These are phyloP conservation scores for Hanseniaspora uvarum DNA, from an alignment of 1,139 yeast genomes.

Conservation along the genomic window DNA sequence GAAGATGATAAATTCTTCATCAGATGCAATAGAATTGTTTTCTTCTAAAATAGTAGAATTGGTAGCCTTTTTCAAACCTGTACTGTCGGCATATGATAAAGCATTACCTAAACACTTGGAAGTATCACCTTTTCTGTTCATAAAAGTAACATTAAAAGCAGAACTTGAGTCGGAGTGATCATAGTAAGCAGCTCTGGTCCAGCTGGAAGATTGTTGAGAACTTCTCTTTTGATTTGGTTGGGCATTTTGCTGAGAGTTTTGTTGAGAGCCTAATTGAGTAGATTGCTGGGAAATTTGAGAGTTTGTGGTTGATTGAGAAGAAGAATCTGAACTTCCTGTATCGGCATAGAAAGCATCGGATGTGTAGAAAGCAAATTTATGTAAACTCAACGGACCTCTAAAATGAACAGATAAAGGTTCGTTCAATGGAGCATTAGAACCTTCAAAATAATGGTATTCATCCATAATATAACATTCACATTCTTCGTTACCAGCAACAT, in stretches of 20 bases:
- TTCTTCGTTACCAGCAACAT: constrained; percentile 37
- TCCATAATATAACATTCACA: constrained; percentile 44
- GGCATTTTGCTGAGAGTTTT: neutral
- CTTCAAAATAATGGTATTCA: constrained; percentile 38
- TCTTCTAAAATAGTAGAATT: constrained; percentile 43
- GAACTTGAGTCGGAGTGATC: constrained; percentile 36
- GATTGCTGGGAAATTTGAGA: neutral
- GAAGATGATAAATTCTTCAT: constrained; percentile 51
- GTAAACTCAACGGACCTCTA: constrained; percentile 62
- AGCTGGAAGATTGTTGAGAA: constrained; percentile 30
- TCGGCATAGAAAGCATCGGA: constrained; percentile 29
- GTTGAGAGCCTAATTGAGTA: neutral
- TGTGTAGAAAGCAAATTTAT: constrained; percentile 55
- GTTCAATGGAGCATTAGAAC: constrained; percentile 56
- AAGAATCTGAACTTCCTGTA: constrained; percentile 1
- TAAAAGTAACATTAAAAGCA: constrained; percentile 52
- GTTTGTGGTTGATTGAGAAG: constrained; percentile 23
- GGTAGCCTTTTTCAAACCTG: constrained; percentile 38
- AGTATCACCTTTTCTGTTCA: constrained; percentile 43
- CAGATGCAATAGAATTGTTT: constrained; percentile 42
- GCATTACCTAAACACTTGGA: constrained; percentile 59
- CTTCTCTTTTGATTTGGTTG: constrained; percentile 23
- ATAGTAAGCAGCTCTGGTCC: constrained; percentile 40
- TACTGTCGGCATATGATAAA: constrained; percentile 41
- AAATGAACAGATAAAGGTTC: constrained; percentile 69